Evolutionary conservation across 768 basidiomycete species (phyloP).

Genomic region (Suillus fuscotomentosus): DNA sequence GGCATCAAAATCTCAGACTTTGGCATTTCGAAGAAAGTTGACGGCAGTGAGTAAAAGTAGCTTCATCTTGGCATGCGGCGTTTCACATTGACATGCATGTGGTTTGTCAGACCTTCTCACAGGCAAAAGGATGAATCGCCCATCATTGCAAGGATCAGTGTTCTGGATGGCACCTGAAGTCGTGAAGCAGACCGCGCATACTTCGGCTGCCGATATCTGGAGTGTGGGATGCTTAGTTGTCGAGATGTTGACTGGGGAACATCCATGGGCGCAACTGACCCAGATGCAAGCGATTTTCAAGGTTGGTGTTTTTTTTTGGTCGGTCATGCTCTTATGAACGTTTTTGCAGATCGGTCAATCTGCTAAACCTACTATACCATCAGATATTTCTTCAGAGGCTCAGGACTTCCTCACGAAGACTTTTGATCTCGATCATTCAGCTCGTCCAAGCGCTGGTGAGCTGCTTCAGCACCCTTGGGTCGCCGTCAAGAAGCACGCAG

Average conservation of each 20-base stretch:
- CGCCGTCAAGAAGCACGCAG: conserved; percentile 32
- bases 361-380: conserved; percentile 83
- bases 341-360: conserved; percentile 81
- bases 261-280: conserved; percentile 92
- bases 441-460: conserved; percentile 75
- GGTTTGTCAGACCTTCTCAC: conserved; percentile 37
- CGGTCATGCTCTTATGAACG: not conserved
- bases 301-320: conserved; percentile 37
- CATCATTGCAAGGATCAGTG: conserved; percentile 95
- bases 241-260: conserved; percentile 95
- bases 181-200: conserved; percentile 93
- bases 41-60: conserved; percentile 71
- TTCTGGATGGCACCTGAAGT: conserved; percentile 99
- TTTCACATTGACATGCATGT: conserved; percentile 32
- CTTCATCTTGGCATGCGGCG: not conserved
- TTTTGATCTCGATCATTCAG: conserved; percentile 81
- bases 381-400: conserved; percentile 88
- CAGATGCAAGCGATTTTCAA: conserved; percentile 99
- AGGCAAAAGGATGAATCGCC: conserved; percentile 77
- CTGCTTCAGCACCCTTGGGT: conserved; percentile 79
- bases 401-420: conserved; percentile 84
- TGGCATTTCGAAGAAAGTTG: conserved; percentile 96
- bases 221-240: conserved; percentile 93
- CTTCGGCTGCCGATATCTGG: conserved; percentile 94
- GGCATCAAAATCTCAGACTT: conserved; percentile 98